These are phyloP conservation scores for Salvia rosmarinus DNA, from an alignment of 257 asterid species.

Conservation along the genomic window DNA sequence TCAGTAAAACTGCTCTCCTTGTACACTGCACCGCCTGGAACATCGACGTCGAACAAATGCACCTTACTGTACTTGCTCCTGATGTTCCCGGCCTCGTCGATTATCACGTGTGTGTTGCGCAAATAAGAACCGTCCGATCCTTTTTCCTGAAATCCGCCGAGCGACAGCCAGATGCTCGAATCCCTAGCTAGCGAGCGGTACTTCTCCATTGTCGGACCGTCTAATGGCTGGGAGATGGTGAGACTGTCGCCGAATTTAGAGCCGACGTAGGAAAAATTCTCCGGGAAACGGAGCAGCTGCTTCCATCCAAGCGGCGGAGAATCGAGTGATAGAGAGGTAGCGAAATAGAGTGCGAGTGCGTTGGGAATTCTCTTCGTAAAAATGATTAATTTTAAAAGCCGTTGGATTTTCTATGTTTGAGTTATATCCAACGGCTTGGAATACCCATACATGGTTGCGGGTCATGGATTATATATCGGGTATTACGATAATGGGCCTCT, in stretches of 20 bases:
- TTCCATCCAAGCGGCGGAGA: conserved; percentile 12
- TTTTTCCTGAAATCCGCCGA: conserved; percentile 91
- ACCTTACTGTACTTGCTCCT: conserved; percentile 73
- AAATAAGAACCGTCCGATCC: conserved; percentile 77
- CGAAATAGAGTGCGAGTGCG: not conserved
- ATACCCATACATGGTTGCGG: not conserved
- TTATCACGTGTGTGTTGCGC: conserved; percentile 79
- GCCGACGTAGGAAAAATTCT: conserved; percentile 88
- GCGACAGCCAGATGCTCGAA: conserved; percentile 85
- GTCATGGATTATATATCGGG: too few species aligned
- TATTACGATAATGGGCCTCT: too few species aligned
- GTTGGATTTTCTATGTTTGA: conserved; percentile 1
- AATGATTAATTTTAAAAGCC: not conserved
- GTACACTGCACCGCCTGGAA: conserved; percentile 96
- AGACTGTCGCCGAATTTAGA: conserved; percentile 77
- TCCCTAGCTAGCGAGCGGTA: conserved; percentile 88
- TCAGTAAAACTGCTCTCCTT: conserved; percentile 93
- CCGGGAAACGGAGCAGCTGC: conserved; percentile 79
- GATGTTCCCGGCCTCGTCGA: conserved; percentile 79
- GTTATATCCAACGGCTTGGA: conserved; percentile 18
- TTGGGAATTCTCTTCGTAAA: not conserved
- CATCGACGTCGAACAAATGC: conserved; percentile 94
- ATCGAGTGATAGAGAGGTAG: not conserved
- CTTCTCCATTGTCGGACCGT: conserved; percentile 77
- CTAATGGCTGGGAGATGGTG: conserved; percentile 72